A percentile compares a stretch with the other conserved stretches of the same genome.
Evolutionary conservation across 2,329 filamentous ascomycete genomes (phyloP).

Genomic region (Trichoderma sp.): DNA sequence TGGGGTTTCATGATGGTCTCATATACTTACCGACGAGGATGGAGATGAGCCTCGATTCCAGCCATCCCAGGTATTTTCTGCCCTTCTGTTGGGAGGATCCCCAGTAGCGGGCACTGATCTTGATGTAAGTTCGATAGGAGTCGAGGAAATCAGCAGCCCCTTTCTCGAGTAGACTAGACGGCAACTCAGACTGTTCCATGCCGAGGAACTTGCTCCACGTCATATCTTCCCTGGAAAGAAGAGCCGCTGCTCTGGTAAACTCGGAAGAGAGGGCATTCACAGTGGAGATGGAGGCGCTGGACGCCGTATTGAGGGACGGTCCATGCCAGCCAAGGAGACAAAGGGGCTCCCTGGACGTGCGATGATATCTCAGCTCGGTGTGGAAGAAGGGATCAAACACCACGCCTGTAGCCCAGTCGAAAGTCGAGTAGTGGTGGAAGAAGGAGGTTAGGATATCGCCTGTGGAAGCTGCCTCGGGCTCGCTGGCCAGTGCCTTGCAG

Average conservation of each 20-base stretch:
- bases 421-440: slow-evolving; percentile 63
- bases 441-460: slow-evolving; percentile 60
- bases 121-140: slow-evolving; percentile 57
- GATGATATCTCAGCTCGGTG: slow-evolving; percentile 53
- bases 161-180: not conserved
- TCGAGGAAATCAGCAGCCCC: slow-evolving; percentile 53
- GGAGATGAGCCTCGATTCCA: slow-evolving; percentile 62
- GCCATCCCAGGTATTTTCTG: slow-evolving; percentile 61
- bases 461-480: slow-evolving; percentile 45
- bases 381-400: slow-evolving; percentile 65
- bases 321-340: slow-evolving; percentile 65
- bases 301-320: slow-evolving; percentile 62
- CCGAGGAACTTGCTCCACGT: slow-evolving; percentile 51
- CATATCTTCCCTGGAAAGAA: slow-evolving; percentile 42
- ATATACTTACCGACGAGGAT: slow-evolving; percentile 58
- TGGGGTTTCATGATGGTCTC: not conserved
- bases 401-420: slow-evolving; percentile 59
- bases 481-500: slow-evolving; percentile 55
- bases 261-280: slow-evolving; percentile 55
- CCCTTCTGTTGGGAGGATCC: slow-evolving; percentile 58
- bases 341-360: slow-evolving; percentile 61
- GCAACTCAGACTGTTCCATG: not conserved
- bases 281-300: slow-evolving; percentile 56
- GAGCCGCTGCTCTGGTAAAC: slow-evolving; percentile 49
- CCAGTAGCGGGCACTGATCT: slow-evolving; percentile 68